Evolutionary conservation across 1,139 yeast species (phyloP), one percentile per base, ranked within the genome.

Genomic region (Zygosaccharomyces sapae): DNA sequence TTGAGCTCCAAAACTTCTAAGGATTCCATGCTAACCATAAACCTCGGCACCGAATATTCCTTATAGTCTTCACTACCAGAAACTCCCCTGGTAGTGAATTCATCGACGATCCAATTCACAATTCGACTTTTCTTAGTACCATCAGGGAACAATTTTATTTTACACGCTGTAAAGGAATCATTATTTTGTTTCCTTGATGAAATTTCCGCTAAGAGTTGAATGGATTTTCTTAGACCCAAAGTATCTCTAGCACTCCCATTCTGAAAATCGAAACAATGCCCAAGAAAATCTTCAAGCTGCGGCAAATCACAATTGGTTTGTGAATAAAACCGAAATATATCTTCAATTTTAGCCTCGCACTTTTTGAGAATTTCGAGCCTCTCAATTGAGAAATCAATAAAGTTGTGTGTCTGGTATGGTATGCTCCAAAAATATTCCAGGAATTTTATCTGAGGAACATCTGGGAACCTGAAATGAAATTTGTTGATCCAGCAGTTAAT

Each of bases 21-120:
- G 0, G 57, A 38, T 10, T 48, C 46, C 12, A 51, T 53, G 27
- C 48, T 57, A 5, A 60, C 43, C 36, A 55, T 54, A 8, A 60
- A 44, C 24, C 55, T 42, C 3, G 65, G 63, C 22, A 54, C 51
- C 18, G 43, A 31, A 13, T 37, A 33, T 27, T 38, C 30, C 33
- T 16, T 5, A 16, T 30, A 19, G 22, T 19, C 22, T 19, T 19
- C 22, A 19, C 22, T 30, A 10, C 16, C 16, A 30, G 12, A 38
- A 18, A 19, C 36, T 38, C 30, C 37, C 27, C 30, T 19, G 22
- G 22, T 27, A 27, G 16, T 33, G 38, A 41, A 35, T 33, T 46
- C 19, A 47, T 40, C 3, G 57, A 49, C 19, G 8, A 57, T 43
- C 65, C 64, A 60, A 44, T 60, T 56, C 8, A 53, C 33, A 3